Base-by-base conservation (phyloP, 306 rosid species). In the Vachellia collinsii region DNA sequence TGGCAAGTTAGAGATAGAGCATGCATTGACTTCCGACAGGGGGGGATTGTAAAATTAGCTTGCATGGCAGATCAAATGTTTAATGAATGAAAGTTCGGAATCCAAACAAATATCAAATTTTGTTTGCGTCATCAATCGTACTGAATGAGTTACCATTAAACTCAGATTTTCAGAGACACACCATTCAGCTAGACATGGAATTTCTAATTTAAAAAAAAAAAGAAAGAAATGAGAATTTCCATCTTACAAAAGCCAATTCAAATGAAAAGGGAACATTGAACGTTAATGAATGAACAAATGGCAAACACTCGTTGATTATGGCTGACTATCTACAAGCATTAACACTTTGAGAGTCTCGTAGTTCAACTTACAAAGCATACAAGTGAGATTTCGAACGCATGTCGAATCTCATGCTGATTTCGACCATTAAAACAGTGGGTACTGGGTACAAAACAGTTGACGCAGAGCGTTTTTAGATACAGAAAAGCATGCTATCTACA, bases 281-380 rank as follows among this genome's bases (percentile, higher is more conserved):
- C 64, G 47, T 54, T 53, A 63, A 87, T 75, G 83, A 78, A 84
- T 68, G 29, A 92, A 87, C 80, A 85, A 74, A 65, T 72, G 74
- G 70, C 78, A 84, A 72, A 81, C 87, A 77, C 63, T 83, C 84
- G 75, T 83, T 77, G 88, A 79, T 68, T 82, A 72, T 65, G 81
- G 83, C 78, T 83, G 78, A 76, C 70, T 84, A 88, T 91, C 88
- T 88, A 88, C 94, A 87, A 73, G 70, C 89, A 84, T 56, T 29
- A 78, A 71, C 83, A 80, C 58, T 66, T 77, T 77, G 22, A 44
- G 77, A 75, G 78, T 75, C 76, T 77, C 86, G 78, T 9, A 85
- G 80, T 56, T 16, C 78, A 78, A 88, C 81, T 78, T 78, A 73
- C 86, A 83, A 77, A 81, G 81, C 87, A 63, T 84, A 80, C 87